These are phyloP conservation scores for Oryza punctata DNA, from an alignment of 176 grass and related monocot species.

Conservation along the genomic window DNA sequence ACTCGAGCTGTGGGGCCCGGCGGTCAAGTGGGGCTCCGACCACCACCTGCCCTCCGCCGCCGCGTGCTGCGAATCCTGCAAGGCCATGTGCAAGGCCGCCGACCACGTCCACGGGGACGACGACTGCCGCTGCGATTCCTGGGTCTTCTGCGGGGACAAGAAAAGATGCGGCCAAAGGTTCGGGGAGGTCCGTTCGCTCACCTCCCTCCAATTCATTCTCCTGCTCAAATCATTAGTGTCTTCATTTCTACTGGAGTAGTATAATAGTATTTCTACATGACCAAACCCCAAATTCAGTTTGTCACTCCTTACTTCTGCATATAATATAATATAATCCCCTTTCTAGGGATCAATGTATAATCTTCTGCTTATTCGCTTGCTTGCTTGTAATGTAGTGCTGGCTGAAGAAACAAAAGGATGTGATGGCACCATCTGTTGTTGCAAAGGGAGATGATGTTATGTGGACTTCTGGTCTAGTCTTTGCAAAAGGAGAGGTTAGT, in stretches of 20 bases:
- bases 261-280: neutral
- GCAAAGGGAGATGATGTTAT: conserved; percentile 61
- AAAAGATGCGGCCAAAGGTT: conserved; percentile 58
- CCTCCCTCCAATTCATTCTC: neutral
- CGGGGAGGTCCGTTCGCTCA: conserved; percentile 59
- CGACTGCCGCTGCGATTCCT: conserved; percentile 72
- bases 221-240: too few relatives aligned
- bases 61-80: conserved; percentile 76
- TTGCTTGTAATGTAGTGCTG: conserved; percentile 61
- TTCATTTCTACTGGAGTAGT: neutral
- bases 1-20: conserved; percentile 79
- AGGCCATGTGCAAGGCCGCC: conserved; percentile 49
- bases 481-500: conserved; percentile 66
- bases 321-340: neutral
- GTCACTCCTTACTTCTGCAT: neutral
- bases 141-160: conserved; percentile 88
- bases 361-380: neutral
- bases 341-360: neutral
- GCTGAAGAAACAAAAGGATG: conserved; percentile 89
- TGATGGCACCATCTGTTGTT: conserved; percentile 53
- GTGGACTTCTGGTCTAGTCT: conserved; percentile 87
- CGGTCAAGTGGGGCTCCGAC: conserved; percentile 65
- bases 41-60: conserved; percentile 54
- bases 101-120: conserved; percentile 18
- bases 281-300: neutral